Conservation (phyloP, 768 basidiomycete species). For the Podaxis sp. region DNA sequence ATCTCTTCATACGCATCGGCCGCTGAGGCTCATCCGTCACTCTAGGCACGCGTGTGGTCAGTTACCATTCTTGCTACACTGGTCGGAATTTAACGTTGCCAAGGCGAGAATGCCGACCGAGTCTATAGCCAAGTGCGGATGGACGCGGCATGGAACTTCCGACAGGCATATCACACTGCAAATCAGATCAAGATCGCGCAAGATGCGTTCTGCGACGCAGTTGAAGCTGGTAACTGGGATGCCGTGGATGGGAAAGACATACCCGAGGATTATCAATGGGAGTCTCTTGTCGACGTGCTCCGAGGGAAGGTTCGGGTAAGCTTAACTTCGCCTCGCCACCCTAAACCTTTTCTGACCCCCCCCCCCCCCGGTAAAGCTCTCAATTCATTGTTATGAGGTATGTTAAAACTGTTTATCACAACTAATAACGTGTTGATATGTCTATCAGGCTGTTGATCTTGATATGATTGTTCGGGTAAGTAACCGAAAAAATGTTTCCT, state of each 20-base stretch:
- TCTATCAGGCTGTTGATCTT: slow-evolving; percentile 58
- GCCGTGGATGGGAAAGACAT: slow-evolving; percentile 33
- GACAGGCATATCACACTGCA: slow-evolving; percentile 70
- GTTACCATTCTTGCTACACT: slow-evolving; percentile 15
- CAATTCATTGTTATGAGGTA: slow-evolving; percentile 45
- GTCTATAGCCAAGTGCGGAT: slow-evolving; percentile 50
- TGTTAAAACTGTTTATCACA: background rate
- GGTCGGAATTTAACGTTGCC: background rate
- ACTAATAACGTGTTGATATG: background rate
- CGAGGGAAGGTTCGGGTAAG: slow-evolving; percentile 72
- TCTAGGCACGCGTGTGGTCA: slow-evolving; percentile 64
- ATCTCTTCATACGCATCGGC: background rate
- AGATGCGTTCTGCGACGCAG: slow-evolving; percentile 61
- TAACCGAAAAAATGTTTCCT: background rate
- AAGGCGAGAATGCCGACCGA: slow-evolving; percentile 58
- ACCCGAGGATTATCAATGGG: slow-evolving; percentile 71
- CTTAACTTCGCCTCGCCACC: background rate
- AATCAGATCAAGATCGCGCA: slow-evolving; percentile 63
- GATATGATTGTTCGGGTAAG: slow-evolving; percentile 63
- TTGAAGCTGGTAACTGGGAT: slow-evolving; percentile 41
- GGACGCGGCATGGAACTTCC: slow-evolving; percentile 67
- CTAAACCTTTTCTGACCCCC: background rate
- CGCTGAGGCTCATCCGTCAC: background rate
- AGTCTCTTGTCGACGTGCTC: slow-evolving; percentile 66
- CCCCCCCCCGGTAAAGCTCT: slow-evolving; percentile 24